A percentile compares a stretch with the other conserved stretches of the same genome.
Evolutionary conservation across 176 grass and related monocot species (phyloP).

Genomic region (Otatea glauca): DNA sequence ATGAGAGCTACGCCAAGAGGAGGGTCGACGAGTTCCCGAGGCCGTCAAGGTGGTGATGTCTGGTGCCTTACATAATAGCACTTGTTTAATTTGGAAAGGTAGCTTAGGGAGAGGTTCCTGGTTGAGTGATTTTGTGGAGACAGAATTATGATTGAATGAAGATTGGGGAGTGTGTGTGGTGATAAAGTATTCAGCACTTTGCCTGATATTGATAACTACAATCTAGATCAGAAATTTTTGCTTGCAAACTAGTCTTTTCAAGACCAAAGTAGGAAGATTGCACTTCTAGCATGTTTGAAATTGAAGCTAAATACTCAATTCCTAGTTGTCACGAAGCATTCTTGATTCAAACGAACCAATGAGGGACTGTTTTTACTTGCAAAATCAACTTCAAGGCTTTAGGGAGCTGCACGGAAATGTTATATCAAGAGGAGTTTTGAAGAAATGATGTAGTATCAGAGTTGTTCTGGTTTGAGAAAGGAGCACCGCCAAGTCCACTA

Average conservation of each 20-base stretch:
- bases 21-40: conserved; percentile 59
- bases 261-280: neutral
- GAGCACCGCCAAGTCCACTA: no score
- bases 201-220: neutral
- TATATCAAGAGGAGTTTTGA: neutral
- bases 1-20: conserved; percentile 66
- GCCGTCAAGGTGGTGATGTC: conserved; percentile 68
- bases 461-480: no score
- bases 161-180: neutral
- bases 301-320: neutral
- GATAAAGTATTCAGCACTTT: neutral
- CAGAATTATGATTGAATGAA: neutral
- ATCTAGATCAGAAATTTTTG: neutral
- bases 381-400: conserved; percentile 2
- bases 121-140: conserved; percentile 6
- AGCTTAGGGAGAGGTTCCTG: neutral
- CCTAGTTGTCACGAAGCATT: neutral
- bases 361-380: neutral
- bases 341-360: neutral
- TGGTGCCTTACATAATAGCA: conserved; percentile 10
- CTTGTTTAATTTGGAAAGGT: conserved; percentile 4
- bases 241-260: conserved; percentile 28
- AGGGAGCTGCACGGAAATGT: neutral
- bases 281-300: neutral
- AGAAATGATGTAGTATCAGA: neutral